Evolutionary conservation across 495 filamentous ascomycete genomes (phyloP).

Genomic region (Penicillium odoratum): DNA sequence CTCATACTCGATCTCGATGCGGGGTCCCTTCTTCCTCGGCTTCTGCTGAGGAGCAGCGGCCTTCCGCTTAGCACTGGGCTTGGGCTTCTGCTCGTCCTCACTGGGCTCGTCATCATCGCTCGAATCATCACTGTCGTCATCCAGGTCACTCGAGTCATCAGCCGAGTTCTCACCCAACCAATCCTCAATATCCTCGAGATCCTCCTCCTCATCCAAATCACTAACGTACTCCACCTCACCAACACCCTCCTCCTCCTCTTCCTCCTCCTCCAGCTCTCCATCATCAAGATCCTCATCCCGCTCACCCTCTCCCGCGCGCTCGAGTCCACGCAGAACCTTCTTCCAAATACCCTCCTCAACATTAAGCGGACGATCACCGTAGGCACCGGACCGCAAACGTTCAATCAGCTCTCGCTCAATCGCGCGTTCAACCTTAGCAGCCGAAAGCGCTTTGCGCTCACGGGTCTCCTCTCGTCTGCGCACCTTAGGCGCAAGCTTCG

Average conservation of each 20-base stretch:
- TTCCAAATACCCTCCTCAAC: slow-evolving; percentile 95
- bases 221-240: slow-evolving; percentile 85
- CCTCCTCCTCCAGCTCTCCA: slow-evolving; percentile 72
- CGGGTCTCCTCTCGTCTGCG: slow-evolving; percentile 82
- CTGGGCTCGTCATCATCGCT: slow-evolving; percentile 49
- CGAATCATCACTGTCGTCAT: slow-evolving; percentile 49
- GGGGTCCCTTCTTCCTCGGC: slow-evolving; percentile 66
- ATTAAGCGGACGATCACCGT: slow-evolving; percentile 92
- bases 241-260: slow-evolving; percentile 68
- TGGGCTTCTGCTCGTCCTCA: slow-evolving; percentile 50
- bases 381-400: slow-evolving; percentile 84
- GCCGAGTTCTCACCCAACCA: slow-evolving; percentile 67
- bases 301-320: slow-evolving; percentile 78
- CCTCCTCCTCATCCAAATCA: slow-evolving; percentile 66
- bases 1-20: slow-evolving; percentile 72
- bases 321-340: slow-evolving; percentile 89
- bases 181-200: slow-evolving; percentile 71
- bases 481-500: slow-evolving; percentile 90
- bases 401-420: slow-evolving; percentile 97
- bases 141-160: slow-evolving; percentile 51
- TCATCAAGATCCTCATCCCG: slow-evolving; percentile 89
- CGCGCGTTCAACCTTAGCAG: slow-evolving; percentile 91
- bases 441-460: slow-evolving; percentile 90
- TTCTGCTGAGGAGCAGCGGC: slow-evolving; percentile 55
- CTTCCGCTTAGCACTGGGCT: slow-evolving; percentile 68